These are phyloP conservation scores for Podospora comata DNA, from an alignment of 495 filamentous ascomycete species.

Conservation along the genomic window DNA sequence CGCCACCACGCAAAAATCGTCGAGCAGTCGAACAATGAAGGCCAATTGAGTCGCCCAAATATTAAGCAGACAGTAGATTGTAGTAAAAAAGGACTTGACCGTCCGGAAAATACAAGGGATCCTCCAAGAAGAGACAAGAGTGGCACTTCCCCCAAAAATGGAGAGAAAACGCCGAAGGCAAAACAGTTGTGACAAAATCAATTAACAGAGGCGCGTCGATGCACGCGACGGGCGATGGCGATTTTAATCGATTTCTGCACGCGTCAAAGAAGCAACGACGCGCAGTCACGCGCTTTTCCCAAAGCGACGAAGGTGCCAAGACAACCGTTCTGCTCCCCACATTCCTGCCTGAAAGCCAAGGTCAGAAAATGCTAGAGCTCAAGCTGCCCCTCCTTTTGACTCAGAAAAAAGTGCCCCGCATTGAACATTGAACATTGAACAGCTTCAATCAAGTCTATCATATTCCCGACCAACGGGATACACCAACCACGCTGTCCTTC, in stretches of 20 bases:
- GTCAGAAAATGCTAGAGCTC: background rate
- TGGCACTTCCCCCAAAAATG: too few relatives aligned
- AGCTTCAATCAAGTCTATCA: background rate
- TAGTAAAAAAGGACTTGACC: background rate
- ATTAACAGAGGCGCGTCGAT: conserved; percentile 25
- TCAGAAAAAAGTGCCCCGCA: conserved; percentile 4
- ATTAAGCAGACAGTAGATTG: background rate
- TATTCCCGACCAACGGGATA: background rate
- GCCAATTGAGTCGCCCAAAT: background rate
- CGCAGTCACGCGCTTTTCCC: conserved; percentile 29
- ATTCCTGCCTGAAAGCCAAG: conserved; percentile 1
- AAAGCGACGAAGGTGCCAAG: background rate
- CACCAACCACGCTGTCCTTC: conserved; percentile 49
- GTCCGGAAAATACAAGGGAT: background rate
- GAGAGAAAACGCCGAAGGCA: too few relatives aligned
- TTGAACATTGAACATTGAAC: background rate
- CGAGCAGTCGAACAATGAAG: background rate
- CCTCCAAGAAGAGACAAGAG: too few relatives aligned
- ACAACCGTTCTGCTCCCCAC: background rate
- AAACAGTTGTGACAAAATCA: conserved; percentile 11
- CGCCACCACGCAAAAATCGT: background rate
- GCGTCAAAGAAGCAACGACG: conserved; percentile 21
- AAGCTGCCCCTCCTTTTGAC: conserved; percentile 1
- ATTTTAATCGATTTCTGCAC: conserved; percentile 15
- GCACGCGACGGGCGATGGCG: conserved; percentile 19